phyloP scores from a whole-genome alignment of 371 early-diverging fungal genomes.

The Apophysomyces sp. region DNA sequence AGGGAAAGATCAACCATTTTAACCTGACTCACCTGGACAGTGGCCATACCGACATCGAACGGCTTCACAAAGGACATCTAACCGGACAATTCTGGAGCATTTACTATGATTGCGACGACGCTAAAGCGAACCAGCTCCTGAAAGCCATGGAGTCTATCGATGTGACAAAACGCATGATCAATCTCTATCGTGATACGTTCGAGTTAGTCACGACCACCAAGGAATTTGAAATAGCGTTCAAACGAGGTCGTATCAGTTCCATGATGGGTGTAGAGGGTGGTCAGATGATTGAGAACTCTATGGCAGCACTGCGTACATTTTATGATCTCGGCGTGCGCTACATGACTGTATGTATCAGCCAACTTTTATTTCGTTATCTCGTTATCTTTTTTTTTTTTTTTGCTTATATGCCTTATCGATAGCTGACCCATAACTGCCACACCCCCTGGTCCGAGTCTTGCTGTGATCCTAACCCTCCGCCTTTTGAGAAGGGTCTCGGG shows the following conservation, averaged over 20 bases:
- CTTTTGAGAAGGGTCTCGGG: constrained; percentile 49
- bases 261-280: constrained; percentile 71
- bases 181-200: constrained; percentile 51
- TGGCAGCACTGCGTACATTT: constrained; percentile 53
- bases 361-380: not conserved
- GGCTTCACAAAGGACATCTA: constrained; percentile 46
- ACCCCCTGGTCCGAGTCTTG: constrained; percentile 70
- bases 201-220: constrained; percentile 42
- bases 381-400: not conserved
- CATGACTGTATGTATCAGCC: constrained; percentile 52
- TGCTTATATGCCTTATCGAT: not conserved
- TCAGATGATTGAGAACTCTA: constrained; percentile 63
- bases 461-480: constrained; percentile 41
- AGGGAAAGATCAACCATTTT: constrained; percentile 42
- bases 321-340: constrained; percentile 66
- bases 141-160: constrained; percentile 60
- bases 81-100: constrained; percentile 68
- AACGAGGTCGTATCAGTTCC: constrained; percentile 52
- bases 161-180: constrained; percentile 53
- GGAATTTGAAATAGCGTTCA: constrained; percentile 45
- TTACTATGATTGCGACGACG: constrained; percentile 44
- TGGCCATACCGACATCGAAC: constrained; percentile 46
- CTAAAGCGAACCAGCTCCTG: constrained; percentile 32
- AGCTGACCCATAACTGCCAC: constrained; percentile 68
- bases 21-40: constrained; percentile 33